Evolutionary conservation across 208 protist species (phyloP).

Genomic region (Trichomonas vaginalis): DNA sequence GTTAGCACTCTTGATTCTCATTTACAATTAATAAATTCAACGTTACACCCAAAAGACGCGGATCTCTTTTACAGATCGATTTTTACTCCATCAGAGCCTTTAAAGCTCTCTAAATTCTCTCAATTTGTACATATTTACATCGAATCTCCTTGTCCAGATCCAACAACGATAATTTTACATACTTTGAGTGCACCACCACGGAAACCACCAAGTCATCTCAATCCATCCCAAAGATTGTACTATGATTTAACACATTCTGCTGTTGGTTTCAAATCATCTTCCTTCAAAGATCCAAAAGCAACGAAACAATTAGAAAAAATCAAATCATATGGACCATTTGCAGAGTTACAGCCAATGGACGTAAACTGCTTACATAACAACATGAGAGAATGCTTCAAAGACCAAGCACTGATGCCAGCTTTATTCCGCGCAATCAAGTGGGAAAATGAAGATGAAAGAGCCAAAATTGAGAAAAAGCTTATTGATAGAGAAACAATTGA

Average conservation of each 20-base stretch:
- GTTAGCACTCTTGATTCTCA: neutral
- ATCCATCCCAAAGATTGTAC: neutral
- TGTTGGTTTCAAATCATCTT: neutral
- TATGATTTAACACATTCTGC: neutral
- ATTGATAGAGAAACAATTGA: neutral
- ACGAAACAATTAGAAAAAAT: neutral
- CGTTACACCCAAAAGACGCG: neutral
- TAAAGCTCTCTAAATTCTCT: neutral
- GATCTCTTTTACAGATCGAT: neutral
- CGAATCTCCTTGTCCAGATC: neutral
- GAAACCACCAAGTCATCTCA: too few relatives aligned
- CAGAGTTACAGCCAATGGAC: neutral
- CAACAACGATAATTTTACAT: neutral
- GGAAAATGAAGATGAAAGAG: neutral
- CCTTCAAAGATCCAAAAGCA: neutral
- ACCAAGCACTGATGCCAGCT: neutral
- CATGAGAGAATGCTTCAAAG: neutral
- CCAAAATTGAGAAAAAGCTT: neutral
- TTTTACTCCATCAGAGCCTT: neutral
- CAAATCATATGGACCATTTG: neutral
- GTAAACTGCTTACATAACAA: neutral
- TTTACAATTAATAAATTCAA: neutral
- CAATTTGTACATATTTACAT: neutral
- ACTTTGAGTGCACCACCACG: neutral
- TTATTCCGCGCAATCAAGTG: neutral